Evolutionary conservation across 176 grass and related monocot genomes (phyloP).

Genomic region (Eleusine coracana): DNA sequence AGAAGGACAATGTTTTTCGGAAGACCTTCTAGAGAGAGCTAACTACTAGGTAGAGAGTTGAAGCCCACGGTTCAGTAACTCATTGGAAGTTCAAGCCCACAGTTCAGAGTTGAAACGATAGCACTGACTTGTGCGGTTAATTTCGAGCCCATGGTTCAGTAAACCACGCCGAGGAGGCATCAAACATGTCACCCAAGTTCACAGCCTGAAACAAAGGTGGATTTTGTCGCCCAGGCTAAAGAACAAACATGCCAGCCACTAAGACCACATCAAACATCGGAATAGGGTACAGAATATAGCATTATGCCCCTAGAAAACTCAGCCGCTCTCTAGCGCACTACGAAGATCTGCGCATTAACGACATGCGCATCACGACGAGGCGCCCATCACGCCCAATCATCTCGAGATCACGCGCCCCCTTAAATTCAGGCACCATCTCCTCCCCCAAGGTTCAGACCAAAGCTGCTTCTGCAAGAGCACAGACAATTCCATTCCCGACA

Average conservation of each 20-base stretch:
- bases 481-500: background rate
- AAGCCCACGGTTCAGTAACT: background rate
- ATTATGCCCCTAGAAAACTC: constrained; percentile 52
- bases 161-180: constrained; percentile 2
- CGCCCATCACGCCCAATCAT: constrained; percentile 28
- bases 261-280: constrained; percentile 62
- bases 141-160: constrained; percentile 13
- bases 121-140: background rate
- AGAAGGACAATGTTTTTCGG: background rate
- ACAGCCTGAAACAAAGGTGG: constrained; percentile 22
- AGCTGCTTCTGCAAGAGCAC: background rate
- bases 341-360: constrained; percentile 36
- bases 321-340: constrained; percentile 42
- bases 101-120: background rate
- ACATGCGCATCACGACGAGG: constrained; percentile 48
- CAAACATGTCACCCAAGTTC: constrained; percentile 24
- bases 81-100: constrained; percentile 1
- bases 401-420: background rate
- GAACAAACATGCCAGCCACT: constrained; percentile 59
- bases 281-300: constrained; percentile 25
- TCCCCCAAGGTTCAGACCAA: constrained; percentile 31
- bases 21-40: background rate
- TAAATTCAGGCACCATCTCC: constrained; percentile 47
- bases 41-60: background rate
- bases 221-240: constrained; percentile 29